Conservation (phyloP, 148 eudicot species). For the Rhododendron molle region DNA sequence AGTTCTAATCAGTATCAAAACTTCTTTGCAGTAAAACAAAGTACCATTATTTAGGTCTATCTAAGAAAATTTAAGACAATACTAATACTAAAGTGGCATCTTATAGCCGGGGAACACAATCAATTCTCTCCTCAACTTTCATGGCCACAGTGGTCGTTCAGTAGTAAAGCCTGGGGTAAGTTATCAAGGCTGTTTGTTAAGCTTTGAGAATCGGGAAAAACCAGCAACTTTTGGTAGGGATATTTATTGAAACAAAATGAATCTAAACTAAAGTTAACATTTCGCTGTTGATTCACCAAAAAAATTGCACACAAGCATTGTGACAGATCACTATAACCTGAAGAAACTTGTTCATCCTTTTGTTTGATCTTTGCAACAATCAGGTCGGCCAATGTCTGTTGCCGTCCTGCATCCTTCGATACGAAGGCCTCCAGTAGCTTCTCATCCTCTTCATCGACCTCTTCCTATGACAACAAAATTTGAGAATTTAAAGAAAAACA, state of each 20-base stretch:
- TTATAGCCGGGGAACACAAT: too few relatives aligned
- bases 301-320: neutral
- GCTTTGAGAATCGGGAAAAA: too few relatives aligned
- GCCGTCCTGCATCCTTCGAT: conserved; percentile 51
- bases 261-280: neutral
- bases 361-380: conserved; percentile 64
- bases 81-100: too few relatives aligned
- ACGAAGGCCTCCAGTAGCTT: conserved; percentile 74
- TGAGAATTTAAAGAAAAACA: neutral
- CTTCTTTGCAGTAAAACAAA: too few relatives aligned
- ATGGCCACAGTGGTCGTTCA: too few relatives aligned
- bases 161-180: too few relatives aligned
- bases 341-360: conserved; percentile 54
- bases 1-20: too few relatives aligned
- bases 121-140: too few relatives aligned
- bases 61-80: too few relatives aligned
- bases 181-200: too few relatives aligned
- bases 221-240: neutral
- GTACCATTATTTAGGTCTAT: too few relatives aligned
- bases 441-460: conserved; percentile 77
- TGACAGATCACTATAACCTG: conserved; percentile 34
- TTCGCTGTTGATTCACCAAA: neutral
- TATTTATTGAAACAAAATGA: neutral
- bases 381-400: conserved; percentile 70
- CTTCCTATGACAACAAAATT: conserved; percentile 28